Evolutionary conservation across 2,329 filamentous ascomycete species (phyloP).

Genomic region (Alternaria triticina): DNA sequence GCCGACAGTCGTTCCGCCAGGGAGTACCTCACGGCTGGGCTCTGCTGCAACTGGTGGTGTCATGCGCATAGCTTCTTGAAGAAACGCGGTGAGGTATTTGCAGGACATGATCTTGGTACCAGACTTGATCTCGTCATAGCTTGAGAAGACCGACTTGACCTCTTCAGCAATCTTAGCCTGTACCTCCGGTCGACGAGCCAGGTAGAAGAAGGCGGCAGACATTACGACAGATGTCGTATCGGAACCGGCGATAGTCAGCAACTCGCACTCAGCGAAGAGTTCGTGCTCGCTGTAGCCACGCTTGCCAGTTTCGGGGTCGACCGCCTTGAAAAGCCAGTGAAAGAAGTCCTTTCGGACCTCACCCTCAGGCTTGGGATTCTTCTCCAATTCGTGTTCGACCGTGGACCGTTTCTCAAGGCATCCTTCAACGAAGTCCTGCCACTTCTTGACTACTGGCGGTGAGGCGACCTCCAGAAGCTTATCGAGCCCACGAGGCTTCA

Average conservation of each 20-base stretch:
- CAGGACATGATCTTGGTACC: constrained; percentile 24
- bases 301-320: constrained; percentile 49
- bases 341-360: constrained; percentile 50
- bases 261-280: constrained; percentile 40
- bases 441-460: constrained; percentile 20
- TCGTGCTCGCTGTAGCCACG: constrained; percentile 45
- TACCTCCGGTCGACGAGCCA: constrained; percentile 15
- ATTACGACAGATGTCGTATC: constrained; percentile 31
- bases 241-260: constrained; percentile 32
- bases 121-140: constrained; percentile 24
- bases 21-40: constrained; percentile 30
- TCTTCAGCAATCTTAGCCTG: constrained; percentile 27
- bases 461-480: constrained; percentile 18
- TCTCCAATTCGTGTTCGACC: constrained; percentile 20
- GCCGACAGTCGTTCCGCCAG: constrained; percentile 23
- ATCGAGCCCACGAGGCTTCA: constrained; percentile 32
- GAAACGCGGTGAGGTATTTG: constrained; percentile 28
- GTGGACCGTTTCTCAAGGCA: constrained; percentile 20
- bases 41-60: constrained; percentile 25
- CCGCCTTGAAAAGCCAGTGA: constrained; percentile 50
- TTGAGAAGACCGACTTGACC: constrained; percentile 22
- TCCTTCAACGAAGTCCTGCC: constrained; percentile 23
- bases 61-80: constrained; percentile 34
- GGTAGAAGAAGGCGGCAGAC: constrained; percentile 29
- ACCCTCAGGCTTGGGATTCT: constrained; percentile 18